Evolutionary conservation across 192 early-diverging fungal species (phyloP).

Genomic region (Phlyctochytrium arcticum): DNA sequence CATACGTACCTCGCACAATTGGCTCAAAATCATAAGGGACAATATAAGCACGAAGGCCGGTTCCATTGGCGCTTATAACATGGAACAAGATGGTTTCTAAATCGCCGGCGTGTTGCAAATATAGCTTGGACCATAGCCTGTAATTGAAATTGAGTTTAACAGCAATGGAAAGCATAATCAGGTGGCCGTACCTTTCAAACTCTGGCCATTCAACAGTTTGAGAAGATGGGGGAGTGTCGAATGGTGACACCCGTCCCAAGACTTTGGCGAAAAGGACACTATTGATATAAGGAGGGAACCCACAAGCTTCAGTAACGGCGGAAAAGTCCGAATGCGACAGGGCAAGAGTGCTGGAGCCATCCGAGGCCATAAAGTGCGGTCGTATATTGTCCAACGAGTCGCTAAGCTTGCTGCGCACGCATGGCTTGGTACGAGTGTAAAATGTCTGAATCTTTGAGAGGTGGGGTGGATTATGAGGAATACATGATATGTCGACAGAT

Average conservation of each 20-base stretch:
- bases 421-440: not conserved
- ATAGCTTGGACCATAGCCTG: constrained; percentile 1
- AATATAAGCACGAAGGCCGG: constrained; percentile 19
- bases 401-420: not conserved
- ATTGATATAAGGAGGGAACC: constrained; percentile 8
- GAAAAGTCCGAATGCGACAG: not conserved
- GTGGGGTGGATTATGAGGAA: no score
- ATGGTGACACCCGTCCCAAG: not conserved
- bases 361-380: no score
- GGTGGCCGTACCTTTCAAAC: not conserved
- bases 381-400: not conserved
- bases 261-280: no score
- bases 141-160: not conserved
- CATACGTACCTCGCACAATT: constrained; percentile 50
- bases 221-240: no score
- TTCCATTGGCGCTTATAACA: not conserved
- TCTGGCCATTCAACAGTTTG: not conserved
- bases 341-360: not conserved
- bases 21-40: constrained; percentile 64
- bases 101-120: not conserved
- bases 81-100: not conserved
- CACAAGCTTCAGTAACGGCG: not conserved
- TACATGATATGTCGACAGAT: no score
- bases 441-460: not conserved
- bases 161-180: not conserved